Base-by-base conservation (phyloP, 2,329 filamentous ascomycete species). In the Clarireedia hainanense region DNA sequence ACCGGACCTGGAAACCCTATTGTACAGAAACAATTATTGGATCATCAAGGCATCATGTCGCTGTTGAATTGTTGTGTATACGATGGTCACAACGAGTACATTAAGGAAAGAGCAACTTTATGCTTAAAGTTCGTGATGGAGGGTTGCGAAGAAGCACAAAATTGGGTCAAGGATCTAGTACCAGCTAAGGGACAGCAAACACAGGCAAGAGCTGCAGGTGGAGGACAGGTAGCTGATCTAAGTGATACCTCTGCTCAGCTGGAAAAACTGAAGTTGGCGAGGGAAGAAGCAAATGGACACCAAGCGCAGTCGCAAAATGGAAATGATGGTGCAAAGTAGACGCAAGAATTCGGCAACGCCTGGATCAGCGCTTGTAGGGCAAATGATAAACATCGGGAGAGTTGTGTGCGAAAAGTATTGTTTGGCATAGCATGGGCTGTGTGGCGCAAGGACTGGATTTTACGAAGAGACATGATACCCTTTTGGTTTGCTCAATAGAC, bases 1-100 rank as follows among this genome's bases (percentile, higher is more conserved):
- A 78, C 74, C 58, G 80, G 80, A 20, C 82, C 83, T 0, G 83
- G 83, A 15, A 85, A 86, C 63, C 80, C 86, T 1, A 80, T 83
- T 7, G 91, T 96, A 0, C 92, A 97, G 71, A 83, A 87, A 64
- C 92, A 96, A 69, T 89, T 97, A 60, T 82, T 95, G 46, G 80
- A 84, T 49, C 83, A 92, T 64, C 88, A 90, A 61, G 92, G 92
- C 43, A 88, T 97, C 45, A 88, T 95, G 63, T 85, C 89, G 0
- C 79, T 97, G 20, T 80, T 96, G 15, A 91, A 91, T 66, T 96
- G 91, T 71, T 96, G 91, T 65, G 81, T 85, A 34, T 94, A 94
- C 68, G 92, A 97, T 68, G 90, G 92, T 63, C 84, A 95, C 72
- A 96, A 96, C 67, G 90, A 91, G 0, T 96, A 92, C 68, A 91